phyloP scores from a whole-genome alignment of 192 early-diverging fungal species.

The Coemansia sp. region DNA sequence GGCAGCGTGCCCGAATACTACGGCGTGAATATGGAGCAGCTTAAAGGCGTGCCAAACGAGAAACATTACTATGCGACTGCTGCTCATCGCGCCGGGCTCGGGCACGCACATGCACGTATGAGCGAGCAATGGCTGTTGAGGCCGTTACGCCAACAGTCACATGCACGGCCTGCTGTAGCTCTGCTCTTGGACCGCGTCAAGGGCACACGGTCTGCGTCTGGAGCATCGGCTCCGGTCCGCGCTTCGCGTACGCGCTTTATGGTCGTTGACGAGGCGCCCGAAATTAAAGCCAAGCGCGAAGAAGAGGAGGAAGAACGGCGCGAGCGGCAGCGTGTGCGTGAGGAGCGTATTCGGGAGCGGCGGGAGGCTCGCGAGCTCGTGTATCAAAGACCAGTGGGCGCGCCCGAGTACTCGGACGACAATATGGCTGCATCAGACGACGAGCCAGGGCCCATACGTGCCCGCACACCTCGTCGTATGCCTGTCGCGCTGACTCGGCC shows the following conservation, averaged over 20 bases:
- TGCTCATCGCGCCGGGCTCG: conserved; percentile 29
- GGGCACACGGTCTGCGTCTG: not conserved
- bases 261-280: conserved; percentile 44
- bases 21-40: conserved; percentile 29
- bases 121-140: conserved; percentile 43
- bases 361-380: conserved; percentile 23
- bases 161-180: conserved; percentile 23
- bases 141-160: conserved; percentile 28
- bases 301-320: conserved; percentile 41
- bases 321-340: conserved; percentile 45
- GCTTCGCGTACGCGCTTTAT: conserved; percentile 41
- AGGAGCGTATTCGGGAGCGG: conserved; percentile 42
- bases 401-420: conserved; percentile 34
- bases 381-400: not conserved
- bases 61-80: conserved; percentile 32
- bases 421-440: conserved; percentile 1
- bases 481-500: conserved; percentile 2
- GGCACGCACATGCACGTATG: conserved; percentile 45
- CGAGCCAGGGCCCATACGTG: conserved; percentile 2
- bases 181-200: conserved; percentile 16
- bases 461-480: conserved; percentile 10
- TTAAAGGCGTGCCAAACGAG: conserved; percentile 17
- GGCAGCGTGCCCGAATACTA: no score
- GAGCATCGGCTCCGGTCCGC: conserved; percentile 1
- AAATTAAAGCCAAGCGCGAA: conserved; percentile 34